Conservation (phyloP, 2,329 filamentous ascomycete species). For the Fusarium sp. region DNA sequence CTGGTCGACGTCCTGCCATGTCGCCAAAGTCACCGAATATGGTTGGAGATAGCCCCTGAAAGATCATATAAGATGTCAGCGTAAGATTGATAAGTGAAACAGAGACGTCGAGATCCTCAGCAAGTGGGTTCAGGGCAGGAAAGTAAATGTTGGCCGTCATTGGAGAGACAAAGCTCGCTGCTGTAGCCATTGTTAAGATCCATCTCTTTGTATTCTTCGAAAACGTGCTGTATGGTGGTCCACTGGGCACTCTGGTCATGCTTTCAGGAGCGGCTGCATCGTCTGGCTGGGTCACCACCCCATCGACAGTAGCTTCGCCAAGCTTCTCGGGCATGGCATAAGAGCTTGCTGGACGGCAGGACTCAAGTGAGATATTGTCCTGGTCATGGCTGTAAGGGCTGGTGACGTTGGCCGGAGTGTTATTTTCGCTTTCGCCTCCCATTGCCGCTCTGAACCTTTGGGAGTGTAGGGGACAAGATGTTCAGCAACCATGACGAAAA, state of each 20-base stretch:
- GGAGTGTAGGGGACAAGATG: background rate
- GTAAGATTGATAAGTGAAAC: slow-evolving; percentile 57
- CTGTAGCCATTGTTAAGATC: slow-evolving; percentile 62
- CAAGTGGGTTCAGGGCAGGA: slow-evolving; percentile 53
- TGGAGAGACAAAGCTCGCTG: slow-evolving; percentile 64
- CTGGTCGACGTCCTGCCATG: slow-evolving; percentile 66
- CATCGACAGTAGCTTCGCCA: slow-evolving; percentile 3
- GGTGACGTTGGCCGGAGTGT: slow-evolving; percentile 1
- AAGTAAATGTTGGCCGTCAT: slow-evolving; percentile 68
- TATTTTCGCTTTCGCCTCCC: slow-evolving; percentile 16
- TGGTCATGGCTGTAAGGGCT: slow-evolving; percentile 11
- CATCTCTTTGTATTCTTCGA: slow-evolving; percentile 56
- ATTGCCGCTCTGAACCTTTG: slow-evolving; percentile 15
- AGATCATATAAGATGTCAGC: slow-evolving; percentile 69
- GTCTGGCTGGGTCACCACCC: background rate
- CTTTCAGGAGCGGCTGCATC: slow-evolving; percentile 34
- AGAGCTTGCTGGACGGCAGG: slow-evolving; percentile 7
- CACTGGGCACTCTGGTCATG: slow-evolving; percentile 33
- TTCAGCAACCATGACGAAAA: slow-evolving; percentile 7
- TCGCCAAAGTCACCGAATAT: slow-evolving; percentile 71
- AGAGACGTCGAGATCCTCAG: slow-evolving; percentile 52
- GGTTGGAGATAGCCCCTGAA: slow-evolving; percentile 69
- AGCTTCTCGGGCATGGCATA: slow-evolving; percentile 17
- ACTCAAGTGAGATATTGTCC: slow-evolving; percentile 12
- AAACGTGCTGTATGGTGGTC: slow-evolving; percentile 44